These are phyloP conservation scores for Verruconis gallopava DNA, from an alignment of 2,329 filamentous ascomycete genomes.

Conservation along the genomic window DNA sequence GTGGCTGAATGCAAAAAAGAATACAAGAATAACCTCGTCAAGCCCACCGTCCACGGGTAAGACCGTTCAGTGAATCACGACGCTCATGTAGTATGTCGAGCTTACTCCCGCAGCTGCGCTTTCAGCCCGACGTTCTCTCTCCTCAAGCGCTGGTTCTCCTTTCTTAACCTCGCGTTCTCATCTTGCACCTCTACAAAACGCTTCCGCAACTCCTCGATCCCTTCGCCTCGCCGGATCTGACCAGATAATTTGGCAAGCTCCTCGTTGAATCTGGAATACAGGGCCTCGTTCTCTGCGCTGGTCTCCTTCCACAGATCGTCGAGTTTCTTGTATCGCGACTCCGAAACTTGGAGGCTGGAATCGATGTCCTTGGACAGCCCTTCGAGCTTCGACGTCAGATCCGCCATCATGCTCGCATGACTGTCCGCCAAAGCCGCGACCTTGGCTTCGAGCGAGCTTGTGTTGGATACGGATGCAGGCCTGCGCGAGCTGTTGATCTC, in stretches of 20 bases:
- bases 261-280: constrained; percentile 87
- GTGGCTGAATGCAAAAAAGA: no score
- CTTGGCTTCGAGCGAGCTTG: constrained; percentile 14
- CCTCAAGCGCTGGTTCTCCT: constrained; percentile 74
- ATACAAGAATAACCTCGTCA: no score
- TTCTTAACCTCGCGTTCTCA: constrained; percentile 63
- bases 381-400: constrained; percentile 48
- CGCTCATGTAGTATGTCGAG: no score
- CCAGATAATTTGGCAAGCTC: constrained; percentile 74
- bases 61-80: no score
- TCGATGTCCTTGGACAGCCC: constrained; percentile 59
- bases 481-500: constrained; percentile 50
- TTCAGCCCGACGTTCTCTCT: constrained; percentile 62
- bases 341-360: constrained; percentile 56
- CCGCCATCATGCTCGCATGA: constrained; percentile 46
- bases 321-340: constrained; percentile 66
- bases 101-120: constrained; percentile 27
- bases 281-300: constrained; percentile 79
- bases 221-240: constrained; percentile 60
- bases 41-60: no score
- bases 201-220: constrained; percentile 62
- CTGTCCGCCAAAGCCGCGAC: constrained; percentile 47
- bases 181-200: constrained; percentile 63
- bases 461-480: constrained; percentile 11
- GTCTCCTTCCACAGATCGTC: constrained; percentile 83